A percentile compares a stretch with the other conserved stretches of the same genome.
Evolutionary conservation across 305 asterid species (phyloP).

Genomic region (Fraxinus ornus): DNA sequence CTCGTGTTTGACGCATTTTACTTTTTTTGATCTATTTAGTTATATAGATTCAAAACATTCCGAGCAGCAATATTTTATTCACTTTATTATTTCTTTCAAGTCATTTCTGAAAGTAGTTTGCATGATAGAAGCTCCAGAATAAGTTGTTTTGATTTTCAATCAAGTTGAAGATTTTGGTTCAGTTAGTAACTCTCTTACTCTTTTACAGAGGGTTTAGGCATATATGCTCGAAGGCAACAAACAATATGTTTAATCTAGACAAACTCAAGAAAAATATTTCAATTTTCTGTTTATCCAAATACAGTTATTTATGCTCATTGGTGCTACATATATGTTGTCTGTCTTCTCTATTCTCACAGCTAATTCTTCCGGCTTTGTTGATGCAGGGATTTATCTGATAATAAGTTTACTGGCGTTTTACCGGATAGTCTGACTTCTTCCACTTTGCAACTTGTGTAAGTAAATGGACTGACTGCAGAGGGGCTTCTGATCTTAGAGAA

Average conservation of each 20-base stretch:
- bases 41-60: not conserved
- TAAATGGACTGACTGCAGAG: slow-evolving; percentile 8
- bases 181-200: not conserved
- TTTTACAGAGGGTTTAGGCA: not conserved
- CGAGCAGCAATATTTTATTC: not conserved
- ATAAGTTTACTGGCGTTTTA: slow-evolving; percentile 72
- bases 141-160: not conserved
- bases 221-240: not conserved
- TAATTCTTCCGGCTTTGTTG: slow-evolving; percentile 9
- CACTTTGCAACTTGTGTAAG: slow-evolving; percentile 85
- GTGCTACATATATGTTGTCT: not conserved
- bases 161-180: not conserved
- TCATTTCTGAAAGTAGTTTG: not conserved
- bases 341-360: not conserved
- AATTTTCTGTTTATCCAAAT: not conserved
- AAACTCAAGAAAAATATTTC: not conserved
- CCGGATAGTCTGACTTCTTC: slow-evolving; percentile 80
- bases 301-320: not conserved
- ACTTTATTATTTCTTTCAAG: not conserved
- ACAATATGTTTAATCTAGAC: not conserved
- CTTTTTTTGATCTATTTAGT: not conserved
- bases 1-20: not conserved
- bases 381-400: slow-evolving; percentile 88
- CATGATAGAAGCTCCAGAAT: not conserved
- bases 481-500: not conserved